phyloP scores from a whole-genome alignment of 345 rosid genomes.

The Microthlaspi erraticum region DNA sequence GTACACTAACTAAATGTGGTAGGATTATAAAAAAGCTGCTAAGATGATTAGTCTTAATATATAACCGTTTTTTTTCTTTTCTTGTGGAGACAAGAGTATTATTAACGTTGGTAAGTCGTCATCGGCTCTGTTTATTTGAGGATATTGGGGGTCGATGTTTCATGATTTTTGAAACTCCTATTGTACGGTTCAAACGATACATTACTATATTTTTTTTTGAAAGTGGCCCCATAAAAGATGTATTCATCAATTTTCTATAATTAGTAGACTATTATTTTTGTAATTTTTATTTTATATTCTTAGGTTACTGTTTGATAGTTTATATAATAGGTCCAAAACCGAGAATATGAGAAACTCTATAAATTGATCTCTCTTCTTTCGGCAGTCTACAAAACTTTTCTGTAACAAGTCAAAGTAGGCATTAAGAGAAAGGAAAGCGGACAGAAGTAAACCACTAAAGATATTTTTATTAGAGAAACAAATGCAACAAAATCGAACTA shows the following conservation, averaged over 20 bases:
- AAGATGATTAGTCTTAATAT: background rate
- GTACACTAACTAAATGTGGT: constrained; percentile 1
- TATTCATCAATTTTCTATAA: background rate
- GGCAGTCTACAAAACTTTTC: no score
- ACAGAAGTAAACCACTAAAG: background rate
- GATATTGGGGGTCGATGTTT: no score
- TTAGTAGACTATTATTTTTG: background rate
- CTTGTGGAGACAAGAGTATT: background rate
- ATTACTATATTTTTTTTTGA: no score
- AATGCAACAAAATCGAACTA: constrained; percentile 2
- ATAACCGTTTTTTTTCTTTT: background rate
- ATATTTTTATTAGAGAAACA: background rate
- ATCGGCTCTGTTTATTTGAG: background rate
- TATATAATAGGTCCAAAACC: background rate
- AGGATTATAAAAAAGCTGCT: background rate
- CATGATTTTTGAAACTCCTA: background rate
- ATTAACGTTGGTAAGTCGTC: background rate
- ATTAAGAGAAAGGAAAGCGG: background rate
- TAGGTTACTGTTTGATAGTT: background rate
- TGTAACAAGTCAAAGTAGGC: background rate
- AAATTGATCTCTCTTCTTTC: no score
- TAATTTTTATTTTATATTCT: background rate
- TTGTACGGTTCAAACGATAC: background rate
- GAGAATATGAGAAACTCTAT: no score
- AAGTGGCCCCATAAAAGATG: no score